Evolutionary conservation across 2,329 filamentous ascomycete species (phyloP), one percentile per base, ranked within the genome.

Genomic region (Volutella citrinella): DNA sequence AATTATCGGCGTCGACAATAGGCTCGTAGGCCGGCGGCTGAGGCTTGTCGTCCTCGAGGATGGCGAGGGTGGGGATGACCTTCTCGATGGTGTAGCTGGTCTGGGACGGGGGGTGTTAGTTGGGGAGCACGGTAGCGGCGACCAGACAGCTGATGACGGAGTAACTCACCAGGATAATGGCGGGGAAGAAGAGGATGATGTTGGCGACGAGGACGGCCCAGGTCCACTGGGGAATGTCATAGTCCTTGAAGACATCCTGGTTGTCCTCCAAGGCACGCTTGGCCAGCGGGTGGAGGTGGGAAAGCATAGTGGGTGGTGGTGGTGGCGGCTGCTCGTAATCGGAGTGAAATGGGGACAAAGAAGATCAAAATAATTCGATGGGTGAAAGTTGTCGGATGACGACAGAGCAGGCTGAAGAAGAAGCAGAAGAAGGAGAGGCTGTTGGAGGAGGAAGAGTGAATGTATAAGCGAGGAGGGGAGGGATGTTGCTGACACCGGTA

Each of bases 41-140:
- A 32, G 74, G 70, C 33, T 68, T 68, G 32, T 76, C 73, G 58
- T 79, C 72, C 51, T 80, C 76, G 46, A 79, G 59, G 42, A 78
- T 76, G 55, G 75, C 72, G 40, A 79, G 66, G 34, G 71, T 67
- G 27, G 74, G 68, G 52, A 70, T 74, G 49, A 80, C 53, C 36
- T 60, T 57, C 33, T 63, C 55, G 30, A 79, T 54, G 9, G 73
- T 73, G 60, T 80, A 80, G 35, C 56, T 49, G 42, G 69, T 46
- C 72, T 77, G 14, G n/a, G 24, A 5, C 10, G 11, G 24, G 13
- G 12, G 12, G 27, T 21, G 36, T 27, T 33, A 29, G 36, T 11
- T n/a, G n/a, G n/a, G n/a, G n/a, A n/a, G n/a, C n/a, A n/a, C n/a
- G n/a, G n/a, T n/a, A n/a, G n/a, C n/a, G n/a, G n/a, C n/a, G n/a